phyloP scores from a whole-genome alignment of 2,329 filamentous ascomycete species.

The Hypoxylon rubiginosum region DNA sequence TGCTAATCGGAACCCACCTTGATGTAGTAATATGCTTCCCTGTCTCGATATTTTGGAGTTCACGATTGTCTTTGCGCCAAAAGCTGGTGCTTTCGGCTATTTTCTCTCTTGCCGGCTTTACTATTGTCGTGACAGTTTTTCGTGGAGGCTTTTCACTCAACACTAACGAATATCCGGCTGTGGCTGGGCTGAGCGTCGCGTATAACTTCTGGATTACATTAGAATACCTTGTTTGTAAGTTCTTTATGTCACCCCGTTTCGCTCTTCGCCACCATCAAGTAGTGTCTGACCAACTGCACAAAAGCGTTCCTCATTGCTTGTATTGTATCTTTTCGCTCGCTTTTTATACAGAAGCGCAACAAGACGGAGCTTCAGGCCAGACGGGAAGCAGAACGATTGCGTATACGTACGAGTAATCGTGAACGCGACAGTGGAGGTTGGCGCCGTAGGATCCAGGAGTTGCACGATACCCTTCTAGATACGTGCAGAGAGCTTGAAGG shows the following conservation, averaged over 20 bases:
- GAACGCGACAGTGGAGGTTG: background rate
- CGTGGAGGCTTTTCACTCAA: constrained; percentile 19
- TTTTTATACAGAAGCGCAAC: background rate
- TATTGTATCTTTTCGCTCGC: background rate
- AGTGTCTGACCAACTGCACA: background rate
- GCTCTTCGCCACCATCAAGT: background rate
- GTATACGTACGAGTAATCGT: too few relatives aligned
- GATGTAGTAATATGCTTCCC: constrained; percentile 32
- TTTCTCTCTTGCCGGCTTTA: constrained; percentile 26
- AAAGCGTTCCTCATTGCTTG: background rate
- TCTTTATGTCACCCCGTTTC: background rate
- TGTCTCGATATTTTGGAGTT: constrained; percentile 25
- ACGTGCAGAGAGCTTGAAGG: background rate
- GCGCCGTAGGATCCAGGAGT: background rate
- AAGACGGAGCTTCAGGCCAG: background rate
- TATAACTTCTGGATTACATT: background rate
- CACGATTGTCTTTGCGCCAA: constrained; percentile 7
- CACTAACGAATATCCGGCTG: background rate
- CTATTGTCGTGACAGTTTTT: constrained; percentile 28
- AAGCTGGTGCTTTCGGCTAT: constrained; percentile 27
- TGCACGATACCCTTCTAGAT: background rate
- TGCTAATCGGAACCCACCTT: background rate
- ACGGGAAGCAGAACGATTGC: background rate
- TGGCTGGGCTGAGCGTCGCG: background rate
- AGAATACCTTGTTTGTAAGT: background rate